Evolutionary conservation across 1,284 basidiomycete species (phyloP), one percentile per base, ranked within the genome.

Genomic region (Ustilago esculenta): DNA sequence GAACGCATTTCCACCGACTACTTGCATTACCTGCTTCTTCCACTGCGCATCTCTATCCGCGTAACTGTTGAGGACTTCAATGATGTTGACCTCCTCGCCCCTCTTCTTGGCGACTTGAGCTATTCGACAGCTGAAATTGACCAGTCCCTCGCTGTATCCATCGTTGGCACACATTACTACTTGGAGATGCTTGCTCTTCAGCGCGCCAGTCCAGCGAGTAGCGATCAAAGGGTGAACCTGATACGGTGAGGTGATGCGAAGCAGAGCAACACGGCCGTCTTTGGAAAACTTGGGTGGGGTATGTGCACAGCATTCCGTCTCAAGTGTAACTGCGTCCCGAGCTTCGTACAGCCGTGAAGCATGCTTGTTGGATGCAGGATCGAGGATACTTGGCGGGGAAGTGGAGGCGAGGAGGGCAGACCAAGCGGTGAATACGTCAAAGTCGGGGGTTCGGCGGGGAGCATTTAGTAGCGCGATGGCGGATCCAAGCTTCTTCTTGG

Each of bases 221-320:
- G 75, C 75, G 24, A 76, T 74, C 20, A 50, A 49, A 0, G 75
- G 75, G 42, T 76, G 75, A 20, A 76, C 70, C 51, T 76, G 75
- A 23, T 49, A 74, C 7, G 50, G 33, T 17, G 69, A 66, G 1
- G 53, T 54, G 50, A 76, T 75, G 40, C 65, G 55, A 14, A 76
- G 56, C 0, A 76, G 39, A 1, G 75, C 75, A 4, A 76, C 42
- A 1, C 75, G 47, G 15, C 72, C 72, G 50, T 76, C 75, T 29
- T 72, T 73, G 42, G 61, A 45, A 24, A 76, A 76, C 14, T 73
- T 72, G 20, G 75, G 75, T 4, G 75, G 72, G 1, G 70, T 71
- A 29, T 76, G 75, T 8, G 72, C 73, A 34, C 66, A 72, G 2
- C 73, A 56, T 40, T 72, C 75, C 5, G 70, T 72, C 34, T 76